Conservation (phyloP, 2,329 filamentous ascomycete genomes). For the Chrysoporthe cubensis region DNA sequence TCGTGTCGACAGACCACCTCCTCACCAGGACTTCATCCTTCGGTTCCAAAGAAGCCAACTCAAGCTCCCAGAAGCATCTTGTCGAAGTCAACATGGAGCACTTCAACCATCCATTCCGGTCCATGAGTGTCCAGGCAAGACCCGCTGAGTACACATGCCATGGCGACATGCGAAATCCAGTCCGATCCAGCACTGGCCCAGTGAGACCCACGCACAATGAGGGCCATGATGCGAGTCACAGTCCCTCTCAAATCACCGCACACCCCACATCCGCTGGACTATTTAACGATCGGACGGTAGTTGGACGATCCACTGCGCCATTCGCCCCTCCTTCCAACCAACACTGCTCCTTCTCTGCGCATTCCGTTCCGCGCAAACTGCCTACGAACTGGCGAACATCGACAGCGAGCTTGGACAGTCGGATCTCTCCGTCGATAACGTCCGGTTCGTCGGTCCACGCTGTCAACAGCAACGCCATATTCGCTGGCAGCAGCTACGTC, state of each 20-base stretch:
- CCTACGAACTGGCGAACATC: conserved; percentile 3
- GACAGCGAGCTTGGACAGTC: conserved; percentile 2
- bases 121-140: not conserved
- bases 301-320: not conserved
- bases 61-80: not conserved
- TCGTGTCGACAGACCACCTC: conserved; percentile 19
- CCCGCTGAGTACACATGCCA: not conserved
- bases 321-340: not conserved
- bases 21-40: not conserved
- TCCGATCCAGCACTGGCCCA: not conserved
- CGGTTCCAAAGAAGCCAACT: not conserved
- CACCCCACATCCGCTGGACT: not conserved
- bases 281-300: not conserved
- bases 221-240: not conserved
- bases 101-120: not conserved
- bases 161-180: not conserved
- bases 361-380: not conserved
- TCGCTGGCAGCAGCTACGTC: not conserved
- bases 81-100: not conserved
- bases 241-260: conserved; percentile 3
- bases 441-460: not conserved
- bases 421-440: not conserved
- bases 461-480: not conserved
- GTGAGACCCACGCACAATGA: not conserved
- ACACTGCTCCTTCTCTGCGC: not conserved